Conservation (phyloP, 1,139 yeast species). For the Suhomyces coccinellae region DNA sequence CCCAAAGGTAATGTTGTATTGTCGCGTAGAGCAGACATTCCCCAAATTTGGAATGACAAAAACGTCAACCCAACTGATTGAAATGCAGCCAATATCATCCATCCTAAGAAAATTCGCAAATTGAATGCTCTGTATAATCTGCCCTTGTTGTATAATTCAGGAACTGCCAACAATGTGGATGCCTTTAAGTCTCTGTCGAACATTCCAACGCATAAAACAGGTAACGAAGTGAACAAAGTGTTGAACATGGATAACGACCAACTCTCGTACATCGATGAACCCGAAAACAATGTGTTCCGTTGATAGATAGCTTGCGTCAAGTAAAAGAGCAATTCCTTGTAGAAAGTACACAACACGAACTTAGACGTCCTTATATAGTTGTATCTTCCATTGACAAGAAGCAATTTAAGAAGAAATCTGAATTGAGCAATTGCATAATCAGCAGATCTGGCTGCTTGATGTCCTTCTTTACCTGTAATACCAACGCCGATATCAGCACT, state of each 20-base stretch:
- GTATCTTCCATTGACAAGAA: conserved; percentile 93
- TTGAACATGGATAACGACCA: conserved; percentile 98
- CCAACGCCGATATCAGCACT: conserved; percentile 98
- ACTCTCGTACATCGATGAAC: conserved; percentile 88
- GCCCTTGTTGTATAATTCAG: conserved; percentile 83
- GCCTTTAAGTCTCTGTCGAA: conserved; percentile 90
- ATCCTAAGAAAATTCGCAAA: conserved; percentile 62
- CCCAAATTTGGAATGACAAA: conserved; percentile 66
- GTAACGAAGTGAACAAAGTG: conserved; percentile 89
- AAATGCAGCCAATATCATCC: conserved; percentile 77
- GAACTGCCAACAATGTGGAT: conserved; percentile 84
- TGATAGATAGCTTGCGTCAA: conserved; percentile 88
- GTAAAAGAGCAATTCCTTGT: conserved; percentile 88
- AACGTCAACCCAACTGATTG: conserved; percentile 77
- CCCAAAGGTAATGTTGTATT: conserved; percentile 84
- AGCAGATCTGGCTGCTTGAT: conserved; percentile 93
- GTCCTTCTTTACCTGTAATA: conserved; percentile 93
- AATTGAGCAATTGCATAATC: conserved; percentile 97
- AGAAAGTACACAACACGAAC: conserved; percentile 90
- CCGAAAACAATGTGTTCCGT: conserved; percentile 84
- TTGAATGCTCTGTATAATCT: conserved; percentile 76
- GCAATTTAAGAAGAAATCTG: conserved; percentile 73
- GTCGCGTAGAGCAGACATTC: conserved; percentile 62
- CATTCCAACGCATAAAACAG: conserved; percentile 93
- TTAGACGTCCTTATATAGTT: conserved; percentile 90